Evolutionary conservation across 2,329 filamentous ascomycete genomes (phyloP).

Genomic region (Pseudogymnoascus sp.): DNA sequence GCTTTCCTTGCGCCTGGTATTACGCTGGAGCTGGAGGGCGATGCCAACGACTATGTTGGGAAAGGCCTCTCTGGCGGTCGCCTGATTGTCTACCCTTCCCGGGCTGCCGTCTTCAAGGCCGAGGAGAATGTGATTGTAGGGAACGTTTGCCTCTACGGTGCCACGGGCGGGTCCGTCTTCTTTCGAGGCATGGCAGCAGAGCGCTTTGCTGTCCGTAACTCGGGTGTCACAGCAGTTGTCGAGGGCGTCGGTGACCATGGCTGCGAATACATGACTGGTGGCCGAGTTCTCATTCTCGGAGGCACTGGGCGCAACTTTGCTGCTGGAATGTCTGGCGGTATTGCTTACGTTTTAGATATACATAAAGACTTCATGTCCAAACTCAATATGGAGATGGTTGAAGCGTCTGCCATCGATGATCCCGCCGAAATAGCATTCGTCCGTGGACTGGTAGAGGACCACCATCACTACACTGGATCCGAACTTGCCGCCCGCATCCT

Average conservation of each 20-base stretch:
- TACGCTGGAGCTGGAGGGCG: constrained; percentile 89
- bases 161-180: constrained; percentile 83
- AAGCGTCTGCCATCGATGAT: constrained; percentile 75
- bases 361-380: constrained; percentile 84
- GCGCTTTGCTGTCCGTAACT: constrained; percentile 94
- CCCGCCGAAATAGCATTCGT: constrained; percentile 83
- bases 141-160: constrained; percentile 92
- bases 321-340: constrained; percentile 96
- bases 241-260: constrained; percentile 95
- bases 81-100: constrained; percentile 86
- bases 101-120: constrained; percentile 84
- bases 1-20: constrained; percentile 89
- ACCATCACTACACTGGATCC: constrained; percentile 95
- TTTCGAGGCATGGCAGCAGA: constrained; percentile 96
- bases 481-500: constrained; percentile 88
- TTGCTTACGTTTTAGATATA: constrained; percentile 88
- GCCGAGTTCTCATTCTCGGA: constrained; percentile 78
- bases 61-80: constrained; percentile 92
- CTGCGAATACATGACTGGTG: constrained; percentile 98
- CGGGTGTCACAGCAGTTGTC: constrained; percentile 89
- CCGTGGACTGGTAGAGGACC: constrained; percentile 86
- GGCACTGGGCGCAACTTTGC: constrained; percentile 93
- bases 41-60: constrained; percentile 93
- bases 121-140: constrained; percentile 93
- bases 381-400: constrained; percentile 97